A percentile compares a stretch with the other conserved stretches of the same genome.
phyloP scores from a whole-genome alignment of 176 grass and related monocot genomes.

The Avena insularis region DNA sequence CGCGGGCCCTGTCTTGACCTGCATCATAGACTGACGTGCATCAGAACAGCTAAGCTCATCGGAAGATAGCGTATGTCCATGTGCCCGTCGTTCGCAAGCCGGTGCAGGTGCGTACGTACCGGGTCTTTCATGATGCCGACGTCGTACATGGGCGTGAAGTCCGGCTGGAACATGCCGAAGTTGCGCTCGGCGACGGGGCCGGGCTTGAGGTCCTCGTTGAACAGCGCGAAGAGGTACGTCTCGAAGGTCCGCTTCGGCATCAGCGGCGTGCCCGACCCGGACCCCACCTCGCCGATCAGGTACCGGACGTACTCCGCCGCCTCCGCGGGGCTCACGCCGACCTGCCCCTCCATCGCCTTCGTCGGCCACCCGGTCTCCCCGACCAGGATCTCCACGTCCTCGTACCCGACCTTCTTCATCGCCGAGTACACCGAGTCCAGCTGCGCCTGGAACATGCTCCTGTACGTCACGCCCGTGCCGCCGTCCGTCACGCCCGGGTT shows the following conservation, averaged over 20 bases:
- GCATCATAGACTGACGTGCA: neutral
- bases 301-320: conserved; percentile 66
- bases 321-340: conserved; percentile 61
- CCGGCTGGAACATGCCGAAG: conserved; percentile 71
- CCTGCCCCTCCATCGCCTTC: conserved; percentile 65
- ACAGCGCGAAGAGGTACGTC: conserved; percentile 84
- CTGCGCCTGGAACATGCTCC: conserved; percentile 86
- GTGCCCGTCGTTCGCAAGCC: neutral
- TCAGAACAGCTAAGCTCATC: neutral
- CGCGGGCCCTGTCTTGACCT: neutral
- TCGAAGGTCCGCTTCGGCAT: conserved; percentile 88
- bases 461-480: conserved; percentile 73
- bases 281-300: conserved; percentile 54
- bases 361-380: conserved; percentile 96
- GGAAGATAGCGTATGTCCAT: no score
- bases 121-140: conserved; percentile 67
- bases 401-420: conserved; percentile 76
- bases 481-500: conserved; percentile 64
- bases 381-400: conserved; percentile 76
- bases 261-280: conserved; percentile 66
- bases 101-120: neutral
- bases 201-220: conserved; percentile 86
- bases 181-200: conserved; percentile 91
- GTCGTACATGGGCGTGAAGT: conserved; percentile 82
- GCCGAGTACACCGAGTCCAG: conserved; percentile 89